Evolutionary conservation across 2,329 filamentous ascomycete genomes (phyloP), one percentile per base, ranked within the genome.

Genomic region (Botryotinia globosa): DNA sequence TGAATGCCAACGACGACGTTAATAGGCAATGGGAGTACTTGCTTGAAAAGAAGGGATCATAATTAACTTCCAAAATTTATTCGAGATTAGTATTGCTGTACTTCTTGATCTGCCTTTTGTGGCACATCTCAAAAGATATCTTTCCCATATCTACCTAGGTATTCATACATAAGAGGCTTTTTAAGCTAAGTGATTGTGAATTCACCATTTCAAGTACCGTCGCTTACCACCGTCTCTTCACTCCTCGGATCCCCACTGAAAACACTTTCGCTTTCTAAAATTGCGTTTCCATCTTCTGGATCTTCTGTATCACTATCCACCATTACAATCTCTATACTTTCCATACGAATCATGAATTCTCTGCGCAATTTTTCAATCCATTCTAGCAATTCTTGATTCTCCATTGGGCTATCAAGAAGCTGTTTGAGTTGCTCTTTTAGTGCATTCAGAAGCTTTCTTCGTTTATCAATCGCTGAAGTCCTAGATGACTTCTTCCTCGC

Each of bases 301-400:
- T 70, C 66, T 16, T 74, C 74, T 25, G 74, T 72, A 18, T 76
- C 75, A 65, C 71, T 75, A 54, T 74, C 75, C 0, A 51, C 74
- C 62, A 73, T 71, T 59, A 77, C 77, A 62, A 75, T 75, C 44
- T 92, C 89, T 42, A 94, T 87, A 1, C 75, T 66, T 34, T 88
- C 86, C 92, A 97, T 94, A 12, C 88, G 84, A 7, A 85, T 77
- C 12, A 92, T 85, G 78, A 97, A 97, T 71, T 97, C 92, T 66
- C 87, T 87, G 79, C 95, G 93, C 20, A 96, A 81, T 74, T 86
- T 87, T 71, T 82, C 84, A 62, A 96, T 81, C 86, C 92, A 94
- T 62, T 83, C 84, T 32, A 84, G 83, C 44, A 97, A 82, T 0
- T 88, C 85, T 3, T 87, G 85, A 0, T 90, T 88, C 45, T 91